phyloP scores from a whole-genome alignment of 208 protist genomes.

The Entamoeba histolytica region DNA sequence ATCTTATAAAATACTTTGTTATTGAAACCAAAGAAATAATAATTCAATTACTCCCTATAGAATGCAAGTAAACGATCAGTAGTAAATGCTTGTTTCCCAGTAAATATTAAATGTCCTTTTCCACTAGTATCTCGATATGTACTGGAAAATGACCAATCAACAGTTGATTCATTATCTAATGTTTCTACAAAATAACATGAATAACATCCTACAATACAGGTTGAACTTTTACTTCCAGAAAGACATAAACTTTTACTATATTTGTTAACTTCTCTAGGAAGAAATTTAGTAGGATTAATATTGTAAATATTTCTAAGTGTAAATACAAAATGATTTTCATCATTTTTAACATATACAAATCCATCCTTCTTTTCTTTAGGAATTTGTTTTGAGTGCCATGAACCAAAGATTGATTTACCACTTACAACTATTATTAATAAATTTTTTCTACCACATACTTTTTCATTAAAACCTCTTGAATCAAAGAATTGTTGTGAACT shows the following conservation, averaged over 20 bases:
- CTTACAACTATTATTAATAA: not conserved
- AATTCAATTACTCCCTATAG: not conserved
- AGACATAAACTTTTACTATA: not conserved
- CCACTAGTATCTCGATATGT: not conserved
- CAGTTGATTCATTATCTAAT: not conserved
- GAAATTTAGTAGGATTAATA: not conserved
- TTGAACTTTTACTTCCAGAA: not conserved
- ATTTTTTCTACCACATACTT: not conserved
- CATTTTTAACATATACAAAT: not conserved
- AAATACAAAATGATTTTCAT: not conserved
- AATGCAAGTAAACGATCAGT: not conserved
- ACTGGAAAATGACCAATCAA: not conserved
- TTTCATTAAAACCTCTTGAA: not conserved
- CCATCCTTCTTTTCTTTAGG: not conserved
- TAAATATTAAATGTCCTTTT: not conserved
- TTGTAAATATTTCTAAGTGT: not conserved
- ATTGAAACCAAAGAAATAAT: no score
- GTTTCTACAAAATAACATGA: not conserved
- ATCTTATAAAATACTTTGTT: no score
- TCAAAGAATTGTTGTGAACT: not conserved
- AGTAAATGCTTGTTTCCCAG: not conserved
- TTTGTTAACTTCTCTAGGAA: not conserved
- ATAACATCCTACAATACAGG: not conserved
- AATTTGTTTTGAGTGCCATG: not conserved
- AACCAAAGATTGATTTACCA: not conserved